Base-by-base conservation (phyloP, 345 rosid species). In the Populus simonii region DNA sequence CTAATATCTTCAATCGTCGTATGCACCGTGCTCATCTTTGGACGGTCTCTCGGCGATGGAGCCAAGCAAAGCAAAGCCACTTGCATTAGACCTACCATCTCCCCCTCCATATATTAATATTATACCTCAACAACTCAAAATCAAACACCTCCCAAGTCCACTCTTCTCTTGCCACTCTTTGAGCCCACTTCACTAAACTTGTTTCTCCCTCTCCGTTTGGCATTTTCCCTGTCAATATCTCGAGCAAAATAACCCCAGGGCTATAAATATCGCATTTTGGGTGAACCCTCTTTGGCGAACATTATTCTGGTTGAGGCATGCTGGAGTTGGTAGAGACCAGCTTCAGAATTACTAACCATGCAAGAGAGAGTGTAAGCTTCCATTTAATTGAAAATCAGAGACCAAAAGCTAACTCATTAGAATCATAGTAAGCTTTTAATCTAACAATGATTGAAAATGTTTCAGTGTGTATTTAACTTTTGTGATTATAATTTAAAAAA, bases 41-140 rank as follows among this genome's bases (percentile, higher is more conserved):
- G 90, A 47, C 87, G 77, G 51, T 84, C 83, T 73, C 83, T 83
- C 0, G 90, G 85, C 80, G 71, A 45, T n/a, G 78, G 25, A 38
- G 90, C 78, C 73, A 87, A 74, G 74, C 90, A 87, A 33, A 81
- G 81, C 75, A 83, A 73, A 57, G 90, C 88, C 45, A 85, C 81
- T 47, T 85, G 83, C 85, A 85, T 76, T 2, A 85, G 81, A 68
- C 78, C 82, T 61, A 71, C 76, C 87, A 87, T 87, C 65, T 82
- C 85, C 33, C 72, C 83, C 80, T 85, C 83, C 85, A 55, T 82
- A 27, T 75, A 59, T 80, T 83, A 49, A 27, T 75, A 59, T 80
- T 83, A 49, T 73, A 65, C 70, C 81, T 71, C 22, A 72, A 22
- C 74, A 85, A 35, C 77, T 84, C 90, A 51, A 85, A 83, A 80